A percentile compares a stretch with the other conserved stretches of the same genome.
Conservation (phyloP, 768 basidiomycete species). For the Zangia roseola region DNA sequence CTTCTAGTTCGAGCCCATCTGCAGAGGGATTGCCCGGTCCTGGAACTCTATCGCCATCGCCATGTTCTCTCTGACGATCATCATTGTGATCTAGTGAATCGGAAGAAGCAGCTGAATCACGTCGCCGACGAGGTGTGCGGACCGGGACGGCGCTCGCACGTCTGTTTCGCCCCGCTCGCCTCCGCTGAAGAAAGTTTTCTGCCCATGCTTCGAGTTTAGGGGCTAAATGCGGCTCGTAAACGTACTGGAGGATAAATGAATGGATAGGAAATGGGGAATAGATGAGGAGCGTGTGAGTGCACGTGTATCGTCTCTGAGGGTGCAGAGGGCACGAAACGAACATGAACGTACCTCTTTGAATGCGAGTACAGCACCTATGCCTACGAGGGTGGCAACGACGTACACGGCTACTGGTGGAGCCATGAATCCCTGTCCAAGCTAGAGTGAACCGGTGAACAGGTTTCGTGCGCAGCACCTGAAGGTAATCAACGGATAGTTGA, state of each 20-base stretch:
- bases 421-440: constrained; percentile 16
- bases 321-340: neutral
- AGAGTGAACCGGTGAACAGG: constrained; percentile 5
- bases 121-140: constrained; percentile 15
- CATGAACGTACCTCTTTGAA: constrained; percentile 54
- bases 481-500: neutral
- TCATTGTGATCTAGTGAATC: constrained; percentile 5
- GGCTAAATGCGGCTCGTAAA: constrained; percentile 70
- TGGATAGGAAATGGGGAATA: neutral
- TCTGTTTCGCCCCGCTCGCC: constrained; percentile 28
- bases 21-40: constrained; percentile 16
- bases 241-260: constrained; percentile 41
- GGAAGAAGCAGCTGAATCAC: constrained; percentile 11
- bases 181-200: constrained; percentile 32
- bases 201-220: constrained; percentile 52
- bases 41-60: constrained; percentile 2
- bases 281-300: constrained; percentile 17
- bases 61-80: neutral
- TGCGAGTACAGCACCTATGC: constrained; percentile 48
- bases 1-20: constrained; percentile 48
- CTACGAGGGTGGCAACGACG: constrained; percentile 48
- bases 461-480: constrained; percentile 14
- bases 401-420: constrained; percentile 42
- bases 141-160: constrained; percentile 26
- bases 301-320: constrained; percentile 10